Percentiles rank a stretch among this genome's conserved stretches.
phyloP scores from a whole-genome alignment of 1,139 yeast genomes.

The Pichia sp. region DNA sequence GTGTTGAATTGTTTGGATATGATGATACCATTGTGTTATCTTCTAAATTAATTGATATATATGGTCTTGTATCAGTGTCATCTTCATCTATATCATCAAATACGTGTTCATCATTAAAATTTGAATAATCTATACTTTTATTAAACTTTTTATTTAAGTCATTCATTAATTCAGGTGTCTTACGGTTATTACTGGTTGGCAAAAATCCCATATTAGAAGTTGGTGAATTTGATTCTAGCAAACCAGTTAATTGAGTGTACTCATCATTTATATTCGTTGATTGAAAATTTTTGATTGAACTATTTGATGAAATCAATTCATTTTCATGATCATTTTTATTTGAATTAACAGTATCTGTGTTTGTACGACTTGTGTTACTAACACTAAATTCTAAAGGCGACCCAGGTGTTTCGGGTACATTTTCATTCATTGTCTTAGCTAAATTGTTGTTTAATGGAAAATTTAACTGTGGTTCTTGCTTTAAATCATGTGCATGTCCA shows the following conservation, averaged over 20 bases:
- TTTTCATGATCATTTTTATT: not conserved
- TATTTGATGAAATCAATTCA: constrained; percentile 4
- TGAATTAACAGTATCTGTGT: constrained; percentile 1
- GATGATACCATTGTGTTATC: constrained; percentile 27
- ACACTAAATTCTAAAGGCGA: constrained; percentile 13
- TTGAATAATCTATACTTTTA: not conserved
- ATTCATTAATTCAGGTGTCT: not conserved
- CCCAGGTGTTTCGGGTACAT: constrained; percentile 11
- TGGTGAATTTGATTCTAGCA: constrained; percentile 45
- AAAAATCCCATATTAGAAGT: constrained; percentile 34
- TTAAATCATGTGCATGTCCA: not conserved
- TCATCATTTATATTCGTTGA: constrained; percentile 42
- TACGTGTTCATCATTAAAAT: not conserved
- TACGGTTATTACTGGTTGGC: not conserved
- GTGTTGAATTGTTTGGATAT: constrained; percentile 27
- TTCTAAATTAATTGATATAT: constrained; percentile 24
- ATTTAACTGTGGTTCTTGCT: not conserved
- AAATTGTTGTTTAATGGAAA: not conserved
- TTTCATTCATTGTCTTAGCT: not conserved
- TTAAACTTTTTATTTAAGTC: not conserved
- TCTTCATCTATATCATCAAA: constrained; percentile 11
- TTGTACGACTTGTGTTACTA: constrained; percentile 3
- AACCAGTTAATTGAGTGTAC: constrained; percentile 53
- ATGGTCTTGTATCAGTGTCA: constrained; percentile 24
- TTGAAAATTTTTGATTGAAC: constrained; percentile 22